A percentile compares a stretch with the other conserved stretches of the same genome.
Evolutionary conservation across 2,329 filamentous ascomycete species (phyloP).

Genomic region (Alternaria brassicae): DNA sequence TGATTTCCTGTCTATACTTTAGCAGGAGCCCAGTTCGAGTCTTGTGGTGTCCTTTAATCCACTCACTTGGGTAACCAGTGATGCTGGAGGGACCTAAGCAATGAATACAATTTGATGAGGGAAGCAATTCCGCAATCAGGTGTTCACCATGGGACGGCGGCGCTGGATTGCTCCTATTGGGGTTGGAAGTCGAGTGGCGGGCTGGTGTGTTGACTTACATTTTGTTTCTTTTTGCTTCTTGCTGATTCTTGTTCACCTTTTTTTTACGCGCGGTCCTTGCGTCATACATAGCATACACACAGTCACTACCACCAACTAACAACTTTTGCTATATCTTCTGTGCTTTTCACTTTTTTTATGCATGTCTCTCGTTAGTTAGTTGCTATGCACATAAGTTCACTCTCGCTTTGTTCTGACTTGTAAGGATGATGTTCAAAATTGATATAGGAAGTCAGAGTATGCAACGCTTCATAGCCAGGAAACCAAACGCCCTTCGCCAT

Average conservation of each 20-base stretch:
- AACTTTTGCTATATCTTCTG: no score
- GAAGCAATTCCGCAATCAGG: slow-evolving; percentile 54
- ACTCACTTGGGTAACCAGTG: slow-evolving; percentile 52
- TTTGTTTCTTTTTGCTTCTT: slow-evolving; percentile 28
- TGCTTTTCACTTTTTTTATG: not conserved
- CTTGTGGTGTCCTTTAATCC: slow-evolving; percentile 48
- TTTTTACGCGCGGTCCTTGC: no score
- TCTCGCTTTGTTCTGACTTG: not conserved
- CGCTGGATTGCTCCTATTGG: slow-evolving; percentile 49
- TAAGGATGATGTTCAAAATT: not conserved
- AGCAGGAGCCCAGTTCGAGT: slow-evolving; percentile 54
- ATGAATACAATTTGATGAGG: slow-evolving; percentile 52
- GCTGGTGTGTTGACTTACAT: slow-evolving; percentile 49
- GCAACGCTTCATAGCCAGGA: not conserved
- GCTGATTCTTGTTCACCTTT: not conserved
- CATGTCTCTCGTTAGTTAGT: not conserved
- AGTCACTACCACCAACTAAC: not conserved
- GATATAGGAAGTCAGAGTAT: not conserved
- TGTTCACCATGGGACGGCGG: slow-evolving; percentile 53
- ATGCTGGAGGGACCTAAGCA: slow-evolving; percentile 54
- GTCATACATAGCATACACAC: no score
- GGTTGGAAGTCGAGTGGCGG: slow-evolving; percentile 47
- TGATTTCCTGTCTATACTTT: slow-evolving; percentile 40
- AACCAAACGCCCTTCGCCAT: slow-evolving; percentile 13
- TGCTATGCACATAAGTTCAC: not conserved